Percentiles rank a stretch among this genome's conserved stretches.
These are phyloP conservation scores for Tuctoria greenei DNA, from an alignment of 176 grass and related monocot genomes.

Conservation along the genomic window DNA sequence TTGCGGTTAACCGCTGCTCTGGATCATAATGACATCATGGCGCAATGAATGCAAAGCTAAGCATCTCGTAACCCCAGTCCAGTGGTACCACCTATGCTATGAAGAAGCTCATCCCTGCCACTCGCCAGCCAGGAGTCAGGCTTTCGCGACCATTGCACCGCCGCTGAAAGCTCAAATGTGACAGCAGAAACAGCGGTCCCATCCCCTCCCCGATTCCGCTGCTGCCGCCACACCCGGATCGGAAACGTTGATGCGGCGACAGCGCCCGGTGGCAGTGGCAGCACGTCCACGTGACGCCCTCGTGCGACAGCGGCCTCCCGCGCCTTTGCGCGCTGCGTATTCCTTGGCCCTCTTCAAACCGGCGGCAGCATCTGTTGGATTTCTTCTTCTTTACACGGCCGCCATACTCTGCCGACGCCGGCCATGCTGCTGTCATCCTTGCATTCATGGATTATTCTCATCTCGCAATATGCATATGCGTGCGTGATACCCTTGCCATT, in stretches of 20 bases:
- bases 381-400: no score
- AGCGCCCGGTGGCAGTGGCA: background rate
- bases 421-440: background rate
- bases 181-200: background rate
- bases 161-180: background rate
- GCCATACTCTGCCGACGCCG: background rate
- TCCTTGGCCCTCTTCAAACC: background rate
- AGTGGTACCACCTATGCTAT: background rate
- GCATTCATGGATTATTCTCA: background rate
- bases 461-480: background rate
- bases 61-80: background rate
- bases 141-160: background rate
- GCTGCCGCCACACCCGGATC: no score
- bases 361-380: no score
- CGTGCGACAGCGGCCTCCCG: constrained; percentile 11
- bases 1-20: background rate
- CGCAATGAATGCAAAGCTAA: background rate
- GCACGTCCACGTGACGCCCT: constrained; percentile 37
- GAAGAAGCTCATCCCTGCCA: background rate
- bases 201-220: background rate
- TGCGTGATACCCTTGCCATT: background rate
- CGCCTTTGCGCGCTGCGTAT: background rate
- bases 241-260: no score
- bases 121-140: background rate
- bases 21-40: background rate